Evolutionary conservation across 371 early-diverging fungal species (phyloP).

Genomic region (Apophysomyces ossiformis): DNA sequence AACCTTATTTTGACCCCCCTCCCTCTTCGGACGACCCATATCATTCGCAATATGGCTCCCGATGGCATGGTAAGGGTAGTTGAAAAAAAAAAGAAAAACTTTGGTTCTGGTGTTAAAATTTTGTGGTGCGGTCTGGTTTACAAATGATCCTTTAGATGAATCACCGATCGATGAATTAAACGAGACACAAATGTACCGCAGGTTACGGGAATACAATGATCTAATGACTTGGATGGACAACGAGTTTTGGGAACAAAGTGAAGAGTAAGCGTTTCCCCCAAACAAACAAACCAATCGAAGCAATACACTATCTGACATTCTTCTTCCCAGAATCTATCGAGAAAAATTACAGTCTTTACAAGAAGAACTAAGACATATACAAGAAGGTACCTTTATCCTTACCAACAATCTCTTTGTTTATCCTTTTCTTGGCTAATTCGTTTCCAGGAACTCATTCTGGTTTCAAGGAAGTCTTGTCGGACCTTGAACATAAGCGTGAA

Average conservation of each 20-base stretch:
- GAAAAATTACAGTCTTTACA: conserved; percentile 33
- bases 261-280: conserved; percentile 35
- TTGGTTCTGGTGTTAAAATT: neutral
- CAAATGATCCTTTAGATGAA: conserved; percentile 1
- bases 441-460: conserved; percentile 44
- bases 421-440: neutral
- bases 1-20: conserved; percentile 16
- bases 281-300: conserved; percentile 14
- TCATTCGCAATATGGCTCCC: conserved; percentile 8
- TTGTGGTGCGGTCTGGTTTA: conserved; percentile 7
- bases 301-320: neutral
- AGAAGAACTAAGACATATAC: conserved; percentile 38
- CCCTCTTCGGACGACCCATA: conserved; percentile 10
- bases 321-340: conserved; percentile 27
- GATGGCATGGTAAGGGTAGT: conserved; percentile 15
- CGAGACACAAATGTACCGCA: conserved; percentile 23
- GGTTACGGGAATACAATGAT: conserved; percentile 45
- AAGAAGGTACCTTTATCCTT: conserved; percentile 29
- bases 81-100: conserved; percentile 4
- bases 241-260: conserved; percentile 53
- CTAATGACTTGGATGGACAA: conserved; percentile 52
- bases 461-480: conserved; percentile 44
- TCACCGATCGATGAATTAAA: conserved; percentile 15
- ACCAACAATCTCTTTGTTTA: neutral
- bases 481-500: conserved; percentile 44